Base-by-base conservation (phyloP, 2,329 filamentous ascomycete genomes). In the Fusarium oligoseptatum region DNA sequence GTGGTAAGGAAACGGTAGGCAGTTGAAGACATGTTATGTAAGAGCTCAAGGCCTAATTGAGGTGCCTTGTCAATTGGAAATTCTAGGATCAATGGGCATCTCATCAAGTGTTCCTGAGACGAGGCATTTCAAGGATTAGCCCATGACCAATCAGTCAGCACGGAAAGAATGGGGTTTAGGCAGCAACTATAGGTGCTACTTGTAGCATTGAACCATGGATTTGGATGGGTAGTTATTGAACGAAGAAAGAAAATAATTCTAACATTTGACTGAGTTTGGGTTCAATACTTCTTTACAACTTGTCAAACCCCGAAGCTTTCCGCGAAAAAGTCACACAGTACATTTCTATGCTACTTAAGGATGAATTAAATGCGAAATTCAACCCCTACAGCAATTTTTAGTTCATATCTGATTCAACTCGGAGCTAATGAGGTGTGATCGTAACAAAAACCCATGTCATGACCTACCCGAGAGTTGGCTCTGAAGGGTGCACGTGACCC, bases 401-500 rank as follows among this genome's bases (percentile, higher is more conserved):
- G 27, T 27, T 27, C 27, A 27, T 27, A 27, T 6, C 27, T 27
- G 27, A 27, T 27, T 27, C 27, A 27, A 27, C 27, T 27, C 6
- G 27, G 27, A 27, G 6, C 7, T 27, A 27, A 27, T 9, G 27
- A 7, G 7, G 27, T 8, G 7, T 50, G 14, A 1, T 50, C 17
- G 8, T 2, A 50, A 41, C 7, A 27, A 6, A 27, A 9, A 27
- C 14, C 14, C 45, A 27, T 17, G 4, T 17, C 15, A 6, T 50
- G 10, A 50, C 45, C 11, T 50, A 50, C 45, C 45, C 22, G 45
- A 17, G 27, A 34, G 50, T 55, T 55, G 27, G 6, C 50, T 15
- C 6, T 34, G 12, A 43, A 10, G 63, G 63, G 20, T 15, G 1
- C 72, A 74, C 72, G 72, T 74, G 72, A 74, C 64, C 64, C 2